Evolutionary conservation across 305 asterid genomes (phyloP), one percentile per base, ranked within the genome.

Genomic region (Fraxinus greggii): DNA sequence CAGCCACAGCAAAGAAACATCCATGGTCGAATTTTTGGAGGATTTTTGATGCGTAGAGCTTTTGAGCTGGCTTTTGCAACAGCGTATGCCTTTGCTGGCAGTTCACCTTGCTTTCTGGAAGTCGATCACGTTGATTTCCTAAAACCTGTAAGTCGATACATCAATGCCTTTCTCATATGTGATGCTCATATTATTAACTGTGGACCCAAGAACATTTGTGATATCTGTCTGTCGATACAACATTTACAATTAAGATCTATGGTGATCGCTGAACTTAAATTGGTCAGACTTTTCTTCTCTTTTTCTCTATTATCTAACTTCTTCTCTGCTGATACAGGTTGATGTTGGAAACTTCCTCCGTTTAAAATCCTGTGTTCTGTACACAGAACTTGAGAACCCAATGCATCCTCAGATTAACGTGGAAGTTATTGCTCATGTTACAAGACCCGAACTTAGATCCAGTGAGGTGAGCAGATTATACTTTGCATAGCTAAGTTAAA

Each of bases 261-360:
- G 72, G 29, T 23, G 32, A 13, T 23, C 72, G 3, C 72, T 23
- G 33, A 10, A 24, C 72, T 63, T 63, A 56, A 56, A 56, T 24
- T 63, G 17, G 72, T 63, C 12, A 3, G 12, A 56, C 38, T 79
- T 9, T 54, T 56, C 24, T n/a, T 5, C 23, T 54, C 21, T 6
- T 51, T 17, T 17, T 17, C 61, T 51, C 23, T 51, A 17, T 4
- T 28, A 13, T 15, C 67, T 31, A 79, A 79, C 72, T 75, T 61
- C 79, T 65, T 10, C 35, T 86, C 65, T 84, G 79, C n/a, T 83
- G 81, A 70, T 82, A 83, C 94, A 95, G 98, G 98, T 95, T 29
- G 99, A 95, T 84, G 97, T 95, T 77, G 99, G 99, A 75, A 91
- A 93, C 88, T 95, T 95, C 81, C 97, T 95, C 51, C 95, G 97